A percentile compares a stretch with the other conserved stretches of the same genome.
Evolutionary conservation across 192 early-diverging fungal species (phyloP).

Genomic region (Coemansia reversa): DNA sequence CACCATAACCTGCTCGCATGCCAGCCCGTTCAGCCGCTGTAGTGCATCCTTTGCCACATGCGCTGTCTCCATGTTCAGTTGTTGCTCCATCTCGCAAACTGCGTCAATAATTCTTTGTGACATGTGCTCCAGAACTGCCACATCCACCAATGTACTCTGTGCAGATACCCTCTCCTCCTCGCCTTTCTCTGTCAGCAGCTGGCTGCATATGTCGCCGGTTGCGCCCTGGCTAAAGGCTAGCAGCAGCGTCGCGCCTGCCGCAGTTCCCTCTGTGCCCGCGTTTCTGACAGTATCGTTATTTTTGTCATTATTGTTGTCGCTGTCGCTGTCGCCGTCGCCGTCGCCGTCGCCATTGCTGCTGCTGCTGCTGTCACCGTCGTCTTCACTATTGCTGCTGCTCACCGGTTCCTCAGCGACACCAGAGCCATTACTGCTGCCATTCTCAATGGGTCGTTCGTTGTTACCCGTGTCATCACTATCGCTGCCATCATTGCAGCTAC

Average conservation of each 20-base stretch:
- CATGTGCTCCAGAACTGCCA: slow-evolving; percentile 42
- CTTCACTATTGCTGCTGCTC: too few species aligned
- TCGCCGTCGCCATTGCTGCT: not conserved
- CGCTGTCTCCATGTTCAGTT: slow-evolving; percentile 1
- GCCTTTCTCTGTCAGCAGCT: not conserved
- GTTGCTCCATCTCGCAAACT: slow-evolving; percentile 3
- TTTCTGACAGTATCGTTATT: not conserved
- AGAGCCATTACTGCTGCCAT: not conserved
- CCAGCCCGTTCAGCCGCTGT: slow-evolving; percentile 33
- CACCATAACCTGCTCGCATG: slow-evolving; percentile 31
- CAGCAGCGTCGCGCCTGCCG: slow-evolving; percentile 1
- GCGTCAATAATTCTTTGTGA: slow-evolving; percentile 34
- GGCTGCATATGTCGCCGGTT: not conserved
- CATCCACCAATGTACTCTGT: slow-evolving; percentile 24
- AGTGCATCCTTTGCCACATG: not conserved
- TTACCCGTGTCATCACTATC: not conserved
- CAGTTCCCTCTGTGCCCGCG: not conserved
- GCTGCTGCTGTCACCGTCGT: not conserved
- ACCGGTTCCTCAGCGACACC: too few species aligned
- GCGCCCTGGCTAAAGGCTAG: slow-evolving; percentile 6
- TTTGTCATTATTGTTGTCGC: not conserved
- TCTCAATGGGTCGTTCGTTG: not conserved
- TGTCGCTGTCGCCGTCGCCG: not conserved
- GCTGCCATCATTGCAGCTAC: not conserved
- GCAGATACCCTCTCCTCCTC: not conserved